Conservation (phyloP, 768 basidiomycete species). For the Amanita pallidorosea region DNA sequence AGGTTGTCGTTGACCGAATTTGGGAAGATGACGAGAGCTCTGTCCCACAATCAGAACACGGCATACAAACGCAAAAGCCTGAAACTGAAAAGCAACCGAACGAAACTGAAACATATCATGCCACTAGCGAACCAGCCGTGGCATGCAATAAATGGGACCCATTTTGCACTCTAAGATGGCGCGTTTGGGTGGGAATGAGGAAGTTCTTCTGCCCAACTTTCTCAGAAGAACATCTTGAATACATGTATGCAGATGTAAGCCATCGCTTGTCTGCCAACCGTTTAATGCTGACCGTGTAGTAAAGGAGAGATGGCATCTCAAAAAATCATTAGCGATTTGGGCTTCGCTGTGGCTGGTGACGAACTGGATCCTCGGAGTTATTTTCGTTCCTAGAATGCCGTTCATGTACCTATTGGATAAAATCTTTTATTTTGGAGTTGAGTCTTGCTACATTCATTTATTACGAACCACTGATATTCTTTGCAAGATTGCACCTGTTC, state of each 20-base stretch:
- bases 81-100: conserved; percentile 27
- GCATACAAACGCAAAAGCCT: conserved; percentile 35
- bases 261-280: neutral
- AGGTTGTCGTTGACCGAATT: conserved; percentile 65
- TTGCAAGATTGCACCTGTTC: conserved; percentile 38
- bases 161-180: conserved; percentile 42
- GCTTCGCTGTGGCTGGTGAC: conserved; percentile 52
- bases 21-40: conserved; percentile 54
- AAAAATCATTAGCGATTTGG: conserved; percentile 56
- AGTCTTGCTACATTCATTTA: neutral
- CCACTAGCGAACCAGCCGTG: conserved; percentile 14
- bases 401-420: conserved; percentile 37
- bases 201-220: conserved; percentile 56
- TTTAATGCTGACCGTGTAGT: neutral
- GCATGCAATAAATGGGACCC: conserved; percentile 20
- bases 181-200: conserved; percentile 41
- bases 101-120: conserved; percentile 20
- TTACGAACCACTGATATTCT: neutral
- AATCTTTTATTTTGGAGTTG: conserved; percentile 46
- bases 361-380: conserved; percentile 58
- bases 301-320: conserved; percentile 66
- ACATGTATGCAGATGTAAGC: conserved; percentile 29
- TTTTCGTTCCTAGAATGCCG: conserved; percentile 35
- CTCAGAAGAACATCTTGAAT: conserved; percentile 41
- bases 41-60: conserved; percentile 41